Evolutionary conservation across 1,284 basidiomycete species (phyloP).

Genomic region (Puccinia triticina): DNA sequence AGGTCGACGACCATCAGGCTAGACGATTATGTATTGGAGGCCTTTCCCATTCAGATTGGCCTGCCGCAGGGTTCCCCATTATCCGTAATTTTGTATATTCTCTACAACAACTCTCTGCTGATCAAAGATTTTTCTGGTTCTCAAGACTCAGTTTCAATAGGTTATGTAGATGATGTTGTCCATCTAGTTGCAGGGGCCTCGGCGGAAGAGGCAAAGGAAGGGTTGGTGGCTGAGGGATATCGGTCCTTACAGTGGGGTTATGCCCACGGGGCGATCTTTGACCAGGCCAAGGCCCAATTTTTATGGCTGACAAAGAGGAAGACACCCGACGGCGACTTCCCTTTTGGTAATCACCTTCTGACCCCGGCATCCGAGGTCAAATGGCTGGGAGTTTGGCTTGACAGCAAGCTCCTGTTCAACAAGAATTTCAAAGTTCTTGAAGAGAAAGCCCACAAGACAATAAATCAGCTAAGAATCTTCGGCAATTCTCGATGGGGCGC

Average conservation of each 20-base stretch:
- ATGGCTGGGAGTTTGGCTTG: too few relatives aligned
- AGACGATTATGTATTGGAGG: not conserved
- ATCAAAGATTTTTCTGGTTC: not conserved
- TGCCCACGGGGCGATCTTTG: slow-evolving; percentile 7
- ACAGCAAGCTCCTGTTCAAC: too few relatives aligned
- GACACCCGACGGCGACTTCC: too few relatives aligned
- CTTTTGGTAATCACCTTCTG: too few relatives aligned
- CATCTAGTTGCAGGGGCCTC: not conserved
- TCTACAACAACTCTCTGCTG: slow-evolving; percentile 8
- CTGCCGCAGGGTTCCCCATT: slow-evolving; percentile 34
- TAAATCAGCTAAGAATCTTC: too few relatives aligned
- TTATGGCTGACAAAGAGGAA: too few relatives aligned
- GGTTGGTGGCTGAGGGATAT: not conserved
- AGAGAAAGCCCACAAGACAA: too few relatives aligned
- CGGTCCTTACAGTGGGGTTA: not conserved
- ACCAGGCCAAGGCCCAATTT: not conserved
- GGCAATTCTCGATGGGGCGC: too few relatives aligned
- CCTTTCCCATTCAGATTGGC: not conserved
- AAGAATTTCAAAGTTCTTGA: too few relatives aligned
- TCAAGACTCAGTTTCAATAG: not conserved
- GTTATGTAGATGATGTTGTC: slow-evolving; percentile 28
- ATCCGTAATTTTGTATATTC: slow-evolving; percentile 27
- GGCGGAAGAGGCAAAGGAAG: not conserved
- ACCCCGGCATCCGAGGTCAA: too few relatives aligned
- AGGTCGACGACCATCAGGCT: not conserved